Evolutionary conservation across 345 rosid genomes (phyloP), one percentile per base, ranked within the genome.

Genomic region (Turritis glabra): DNA sequence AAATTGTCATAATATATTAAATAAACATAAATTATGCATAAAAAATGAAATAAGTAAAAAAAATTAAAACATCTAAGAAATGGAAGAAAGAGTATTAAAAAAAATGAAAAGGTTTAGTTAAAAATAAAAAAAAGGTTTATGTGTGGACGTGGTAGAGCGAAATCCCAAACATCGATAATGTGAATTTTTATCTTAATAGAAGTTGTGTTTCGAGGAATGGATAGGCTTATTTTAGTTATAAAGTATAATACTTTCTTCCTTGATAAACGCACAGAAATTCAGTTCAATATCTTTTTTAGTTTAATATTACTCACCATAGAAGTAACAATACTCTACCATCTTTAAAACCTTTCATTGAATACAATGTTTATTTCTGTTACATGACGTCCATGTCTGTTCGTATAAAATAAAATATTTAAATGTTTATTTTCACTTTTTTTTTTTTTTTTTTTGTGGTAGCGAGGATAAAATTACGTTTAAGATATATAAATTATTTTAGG

Each of bases 131-230:
- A 29, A 68, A 30, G 63, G 46, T 43, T n/a, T 64, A 54, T 53
- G 52, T 41, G 71, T 63, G 74, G 74, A 68, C 69, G 69, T 67
- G 56, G 63, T 30, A 30, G 38, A 70, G 41, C 80, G 71, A 70
- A 77, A 47, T 38, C 50, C 75, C 46, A 76, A 69, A 62, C 75
- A 76, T 76, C 65, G 71, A 76, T 52, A 76, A 43, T 61, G 63
- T 61, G 38, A 40, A 61, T 48, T 52, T 73, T n/a, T 43, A 29
- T 26, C 30, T 38, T 46, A 35, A 48, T 8, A 8, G 63, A 53
- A 32, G 75, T 23, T 61, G 43, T 50, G 40, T 61, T 76, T 69
- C 80, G 75, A 76, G 71, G 71, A 69, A 30, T 44, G 70, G 75
- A 76, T 76, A 69, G n/a, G 48, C 46, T 62, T 67, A 67, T 67